Conservation (phyloP, 2,329 filamentous ascomycete species). For the Paecilomyces fulvus region DNA sequence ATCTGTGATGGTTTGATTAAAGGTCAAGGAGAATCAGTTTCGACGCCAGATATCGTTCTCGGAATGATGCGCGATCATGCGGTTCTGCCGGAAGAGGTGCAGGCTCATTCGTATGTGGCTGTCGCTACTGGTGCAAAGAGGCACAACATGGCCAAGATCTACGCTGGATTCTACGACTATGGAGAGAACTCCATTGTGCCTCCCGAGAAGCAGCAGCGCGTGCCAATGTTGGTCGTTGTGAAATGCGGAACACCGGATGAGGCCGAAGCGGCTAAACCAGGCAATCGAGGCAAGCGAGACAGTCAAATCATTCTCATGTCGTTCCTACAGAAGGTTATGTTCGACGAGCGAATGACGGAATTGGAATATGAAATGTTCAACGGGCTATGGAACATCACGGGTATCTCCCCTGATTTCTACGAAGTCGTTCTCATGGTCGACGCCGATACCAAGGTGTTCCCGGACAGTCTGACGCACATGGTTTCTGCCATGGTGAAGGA, state of each 20-base stretch:
- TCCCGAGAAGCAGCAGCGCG: conserved; percentile 81
- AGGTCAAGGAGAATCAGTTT: conserved; percentile 76
- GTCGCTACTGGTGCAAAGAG: conserved; percentile 92
- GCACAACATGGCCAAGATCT: conserved; percentile 99
- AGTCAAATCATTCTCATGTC: conserved; percentile 99
- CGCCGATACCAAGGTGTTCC: conserved; percentile 98
- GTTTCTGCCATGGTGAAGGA: conserved; percentile 98
- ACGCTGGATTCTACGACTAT: conserved; percentile 97
- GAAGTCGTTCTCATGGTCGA: conserved; percentile 98
- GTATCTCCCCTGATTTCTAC: conserved; percentile 96
- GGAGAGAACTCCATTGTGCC: conserved; percentile 72
- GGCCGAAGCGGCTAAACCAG: conserved; percentile 70
- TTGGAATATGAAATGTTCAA: conserved; percentile 99
- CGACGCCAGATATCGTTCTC: conserved; percentile 83
- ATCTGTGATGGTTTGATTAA: conserved; percentile 98
- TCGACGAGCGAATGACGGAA: conserved; percentile 98
- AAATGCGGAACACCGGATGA: conserved; percentile 94
- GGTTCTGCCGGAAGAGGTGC: conserved; percentile 69
- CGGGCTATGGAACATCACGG: conserved; percentile 95
- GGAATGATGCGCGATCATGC: conserved; percentile 93
- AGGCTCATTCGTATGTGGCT: conserved; percentile 90
- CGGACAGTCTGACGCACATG: conserved; percentile 97
- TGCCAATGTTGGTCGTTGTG: conserved; percentile 94
- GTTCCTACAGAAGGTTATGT: conserved; percentile 99
- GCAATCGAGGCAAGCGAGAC: conserved; percentile 96